These are phyloP conservation scores for Parastagonospora nodorum DNA, from an alignment of 2,329 filamentous ascomycete genomes.

Conservation along the genomic window DNA sequence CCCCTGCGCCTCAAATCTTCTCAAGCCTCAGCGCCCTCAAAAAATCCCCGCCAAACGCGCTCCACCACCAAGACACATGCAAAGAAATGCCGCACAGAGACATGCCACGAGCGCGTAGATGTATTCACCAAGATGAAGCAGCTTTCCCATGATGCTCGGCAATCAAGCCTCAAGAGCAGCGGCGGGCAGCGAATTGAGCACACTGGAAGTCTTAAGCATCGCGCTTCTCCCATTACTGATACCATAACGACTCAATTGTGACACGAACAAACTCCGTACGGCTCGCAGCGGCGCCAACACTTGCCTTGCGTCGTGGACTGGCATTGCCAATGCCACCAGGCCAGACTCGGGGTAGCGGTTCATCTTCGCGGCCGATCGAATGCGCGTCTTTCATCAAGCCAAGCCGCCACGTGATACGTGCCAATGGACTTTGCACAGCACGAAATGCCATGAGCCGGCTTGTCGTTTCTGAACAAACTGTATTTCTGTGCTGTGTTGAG, in stretches of 20 bases:
- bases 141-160: not conserved
- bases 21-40: constrained; percentile 4
- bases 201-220: too few relatives aligned
- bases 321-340: constrained; percentile 14
- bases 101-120: not conserved
- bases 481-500: not conserved
- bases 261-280: constrained; percentile 5
- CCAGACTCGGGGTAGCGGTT: not conserved
- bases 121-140: not conserved
- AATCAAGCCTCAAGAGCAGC: not conserved
- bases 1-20: not conserved
- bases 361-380: not conserved
- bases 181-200: too few relatives aligned
- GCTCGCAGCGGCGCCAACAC: constrained; percentile 14
- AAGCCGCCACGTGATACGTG: constrained; percentile 20
- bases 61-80: not conserved
- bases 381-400: constrained; percentile 8
- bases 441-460: constrained; percentile 19
- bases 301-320: constrained; percentile 10
- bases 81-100: not conserved
- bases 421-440: constrained; percentile 3
- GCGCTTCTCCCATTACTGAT: too few relatives aligned
- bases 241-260: not conserved
- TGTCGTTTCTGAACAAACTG: constrained; percentile 4
- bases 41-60: not conserved